A percentile compares a stretch with the other conserved stretches of the same genome.
Conservation (phyloP, 139 green algal genomes). For the Haematococcus lacustris region DNA sequence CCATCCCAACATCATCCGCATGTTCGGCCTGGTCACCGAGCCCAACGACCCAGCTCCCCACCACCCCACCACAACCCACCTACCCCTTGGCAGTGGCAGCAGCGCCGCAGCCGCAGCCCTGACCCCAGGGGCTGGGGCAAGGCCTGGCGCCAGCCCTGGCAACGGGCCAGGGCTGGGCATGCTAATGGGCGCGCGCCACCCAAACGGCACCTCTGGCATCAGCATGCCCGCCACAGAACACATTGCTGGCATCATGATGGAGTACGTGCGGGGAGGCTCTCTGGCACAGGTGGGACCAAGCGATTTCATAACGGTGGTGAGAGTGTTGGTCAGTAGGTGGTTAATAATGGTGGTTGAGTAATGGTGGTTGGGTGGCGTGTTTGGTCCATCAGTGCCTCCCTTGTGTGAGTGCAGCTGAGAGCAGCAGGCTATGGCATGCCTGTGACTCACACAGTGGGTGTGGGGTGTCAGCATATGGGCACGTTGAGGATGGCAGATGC, state of each 20-base stretch:
- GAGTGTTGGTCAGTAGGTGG: no score
- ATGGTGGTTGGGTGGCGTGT: not conserved
- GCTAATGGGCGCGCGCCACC: conserved; percentile 9
- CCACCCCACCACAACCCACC: not conserved
- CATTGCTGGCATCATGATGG: conserved; percentile 77
- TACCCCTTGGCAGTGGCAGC: not conserved
- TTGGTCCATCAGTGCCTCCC: not conserved
- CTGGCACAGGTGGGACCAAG: conserved; percentile 27
- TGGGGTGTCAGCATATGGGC: not conserved
- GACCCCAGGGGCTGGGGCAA: no score
- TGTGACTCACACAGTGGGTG: not conserved
- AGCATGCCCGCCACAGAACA: conserved; percentile 2
- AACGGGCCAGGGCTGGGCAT: conserved; percentile 11
- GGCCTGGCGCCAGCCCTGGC: no score
- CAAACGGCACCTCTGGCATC: not conserved
- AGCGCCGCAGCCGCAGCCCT: not conserved
- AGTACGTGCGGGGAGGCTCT: conserved; percentile 71
- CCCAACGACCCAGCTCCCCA: not conserved
- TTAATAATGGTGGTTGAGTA: no score
- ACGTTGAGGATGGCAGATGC: not conserved
- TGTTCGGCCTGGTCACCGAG: conserved; percentile 79
- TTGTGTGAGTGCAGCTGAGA: no score
- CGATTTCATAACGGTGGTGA: not conserved
- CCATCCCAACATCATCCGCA: conserved; percentile 88
- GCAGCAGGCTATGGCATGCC: not conserved